These are phyloP conservation scores for Grosmannia serpens DNA, from an alignment of 2,329 filamentous ascomycete species.

Conservation along the genomic window DNA sequence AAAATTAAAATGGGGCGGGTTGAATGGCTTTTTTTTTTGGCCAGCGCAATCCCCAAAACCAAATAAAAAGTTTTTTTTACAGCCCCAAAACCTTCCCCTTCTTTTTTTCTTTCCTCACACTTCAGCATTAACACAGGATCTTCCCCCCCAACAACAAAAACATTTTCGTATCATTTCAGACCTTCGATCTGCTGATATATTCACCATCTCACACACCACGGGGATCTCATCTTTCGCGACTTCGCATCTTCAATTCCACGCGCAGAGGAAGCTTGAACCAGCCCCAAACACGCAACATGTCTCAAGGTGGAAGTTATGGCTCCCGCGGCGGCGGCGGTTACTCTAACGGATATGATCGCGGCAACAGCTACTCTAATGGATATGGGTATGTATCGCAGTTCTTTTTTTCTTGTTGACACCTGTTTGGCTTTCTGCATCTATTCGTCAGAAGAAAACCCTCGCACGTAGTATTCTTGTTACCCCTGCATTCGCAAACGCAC, in stretches of 20 bases:
- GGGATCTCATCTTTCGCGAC: not conserved
- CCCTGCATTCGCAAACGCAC: not conserved
- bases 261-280: not conserved
- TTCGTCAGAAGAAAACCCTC: not conserved
- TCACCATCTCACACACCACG: not conserved
- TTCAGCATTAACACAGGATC: not conserved
- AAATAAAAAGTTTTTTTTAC: not conserved
- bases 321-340: slow-evolving; percentile 29
- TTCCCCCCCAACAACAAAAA: not conserved
- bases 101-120: not conserved
- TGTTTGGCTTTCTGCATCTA: not conserved
- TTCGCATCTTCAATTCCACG: not conserved
- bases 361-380: slow-evolving; percentile 22
- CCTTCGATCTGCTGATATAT: not conserved
- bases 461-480: not conserved
- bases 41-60: not conserved
- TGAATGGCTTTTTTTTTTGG: not conserved
- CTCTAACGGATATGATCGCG: slow-evolving; percentile 20
- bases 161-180: not conserved
- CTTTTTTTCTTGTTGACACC: not conserved
- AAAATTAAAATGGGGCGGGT: slow-evolving; percentile 4
- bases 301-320: slow-evolving; percentile 29
- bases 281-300: slow-evolving; percentile 25
- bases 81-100: not conserved
- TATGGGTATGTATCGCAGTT: not conserved